Conservation (phyloP, 495 filamentous ascomycete species). For the Evansstolkia leycettana region DNA sequence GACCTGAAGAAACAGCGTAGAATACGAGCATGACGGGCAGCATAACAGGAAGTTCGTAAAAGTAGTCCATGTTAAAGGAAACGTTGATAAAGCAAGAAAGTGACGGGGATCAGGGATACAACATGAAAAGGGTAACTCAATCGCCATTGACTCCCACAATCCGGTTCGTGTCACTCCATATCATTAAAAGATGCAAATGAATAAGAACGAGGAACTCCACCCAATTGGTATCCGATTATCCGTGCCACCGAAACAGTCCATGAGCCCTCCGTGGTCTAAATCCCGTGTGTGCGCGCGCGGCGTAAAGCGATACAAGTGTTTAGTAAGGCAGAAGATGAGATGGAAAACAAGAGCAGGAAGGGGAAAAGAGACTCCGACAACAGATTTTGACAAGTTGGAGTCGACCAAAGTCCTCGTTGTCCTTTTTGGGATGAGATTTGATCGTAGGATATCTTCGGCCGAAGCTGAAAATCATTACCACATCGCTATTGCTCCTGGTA, state of each 20-base stretch:
- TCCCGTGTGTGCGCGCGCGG: conserved; percentile 5
- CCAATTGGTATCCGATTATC: conserved; percentile 8
- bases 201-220: conserved; percentile 12
- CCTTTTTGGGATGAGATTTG: no score
- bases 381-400: no score
- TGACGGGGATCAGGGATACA: conserved; percentile 1
- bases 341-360: not conserved
- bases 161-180: conserved; percentile 6
- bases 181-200: not conserved
- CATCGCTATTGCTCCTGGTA: no score
- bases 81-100: conserved; percentile 8
- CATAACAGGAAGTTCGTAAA: conserved; percentile 9
- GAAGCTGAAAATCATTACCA: not conserved
- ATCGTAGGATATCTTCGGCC: not conserved
- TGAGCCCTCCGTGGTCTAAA: conserved; percentile 5
- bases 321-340: conserved; percentile 5
- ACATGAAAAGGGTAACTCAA: conserved; percentile 2
- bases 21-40: conserved; percentile 15
- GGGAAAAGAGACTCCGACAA: not conserved
- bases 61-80: not conserved
- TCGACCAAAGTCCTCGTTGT: no score
- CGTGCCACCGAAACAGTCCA: conserved; percentile 6
- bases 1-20: no score
- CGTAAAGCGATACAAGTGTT: conserved; percentile 3
- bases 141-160: conserved; percentile 1